These are phyloP conservation scores for Saksenaea vasiformis DNA, from an alignment of 371 early-diverging fungal genomes.

Conservation along the genomic window DNA sequence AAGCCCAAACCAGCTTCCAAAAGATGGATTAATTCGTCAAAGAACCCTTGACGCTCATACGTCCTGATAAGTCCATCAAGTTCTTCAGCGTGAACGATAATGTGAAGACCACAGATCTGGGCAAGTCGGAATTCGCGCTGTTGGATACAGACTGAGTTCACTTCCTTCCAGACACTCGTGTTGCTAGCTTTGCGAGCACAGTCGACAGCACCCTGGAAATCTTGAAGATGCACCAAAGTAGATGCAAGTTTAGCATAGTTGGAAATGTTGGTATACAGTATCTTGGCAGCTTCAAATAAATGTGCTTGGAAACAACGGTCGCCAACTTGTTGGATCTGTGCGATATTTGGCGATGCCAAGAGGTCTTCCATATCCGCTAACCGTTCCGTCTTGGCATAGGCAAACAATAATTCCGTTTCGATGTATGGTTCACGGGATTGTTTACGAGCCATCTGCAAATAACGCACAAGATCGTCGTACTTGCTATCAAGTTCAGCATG, in stretches of 20 bases:
- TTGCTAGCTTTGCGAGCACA: conserved; percentile 97
- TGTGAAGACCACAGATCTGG: conserved; percentile 95
- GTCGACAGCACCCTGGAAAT: conserved; percentile 96
- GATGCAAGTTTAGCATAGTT: conserved; percentile 96
- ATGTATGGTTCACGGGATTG: conserved; percentile 90
- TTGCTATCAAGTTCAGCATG: conserved; percentile 80
- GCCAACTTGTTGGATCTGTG: conserved; percentile 90
- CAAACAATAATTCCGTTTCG: conserved; percentile 93
- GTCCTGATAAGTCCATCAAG: conserved; percentile 82
- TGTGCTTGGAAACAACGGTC: conserved; percentile 94
- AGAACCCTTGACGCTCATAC: conserved; percentile 88
- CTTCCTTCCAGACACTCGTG: conserved; percentile 97
- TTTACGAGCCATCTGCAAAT: conserved; percentile 91
- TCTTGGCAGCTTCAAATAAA: conserved; percentile 92
- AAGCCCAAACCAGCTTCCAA: conserved; percentile 92
- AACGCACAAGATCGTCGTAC: conserved; percentile 92
- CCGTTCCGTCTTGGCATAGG: conserved; percentile 92
- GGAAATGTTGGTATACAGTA: conserved; percentile 90
- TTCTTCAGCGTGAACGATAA: conserved; percentile 97
- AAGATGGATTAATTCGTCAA: conserved; percentile 87
- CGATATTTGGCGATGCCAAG: conserved; percentile 89
- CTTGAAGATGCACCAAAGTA: conserved; percentile 91
- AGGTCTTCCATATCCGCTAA: conserved; percentile 93
- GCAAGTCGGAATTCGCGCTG: conserved; percentile 94
- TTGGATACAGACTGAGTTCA: conserved; percentile 92